Conservation (phyloP, 257 asterid genomes). For the Handroanthus guayacan region DNA sequence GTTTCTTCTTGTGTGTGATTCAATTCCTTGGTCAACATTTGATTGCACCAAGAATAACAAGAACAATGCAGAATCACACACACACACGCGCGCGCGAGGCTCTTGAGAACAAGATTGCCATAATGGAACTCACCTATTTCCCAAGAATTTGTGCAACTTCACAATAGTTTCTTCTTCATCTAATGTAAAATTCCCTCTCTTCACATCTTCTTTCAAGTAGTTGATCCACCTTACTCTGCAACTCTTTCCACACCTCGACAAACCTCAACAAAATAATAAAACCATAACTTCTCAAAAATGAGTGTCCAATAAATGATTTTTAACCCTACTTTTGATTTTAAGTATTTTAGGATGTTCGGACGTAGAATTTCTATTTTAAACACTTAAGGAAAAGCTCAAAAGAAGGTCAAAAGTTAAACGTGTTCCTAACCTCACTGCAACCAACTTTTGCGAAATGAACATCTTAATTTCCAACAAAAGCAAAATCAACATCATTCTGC, state of each 20-base stretch:
- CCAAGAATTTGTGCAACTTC: conserved; percentile 44
- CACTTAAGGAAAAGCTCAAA: too few relatives aligned
- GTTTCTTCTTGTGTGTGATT: too few relatives aligned
- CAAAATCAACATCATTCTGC: too few relatives aligned
- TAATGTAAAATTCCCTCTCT: conserved; percentile 52
- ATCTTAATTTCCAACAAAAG: too few relatives aligned
- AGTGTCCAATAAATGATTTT: not conserved
- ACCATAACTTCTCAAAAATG: not conserved
- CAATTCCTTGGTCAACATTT: too few relatives aligned
- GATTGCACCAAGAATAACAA: not conserved
- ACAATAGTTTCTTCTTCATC: conserved; percentile 55
- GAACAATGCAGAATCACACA: not conserved
- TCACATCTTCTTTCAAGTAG: conserved; percentile 49
- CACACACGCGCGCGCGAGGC: not conserved
- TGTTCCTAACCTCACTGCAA: too few relatives aligned
- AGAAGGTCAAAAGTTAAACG: too few relatives aligned
- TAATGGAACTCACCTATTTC: conserved; percentile 40
- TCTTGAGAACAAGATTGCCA: not conserved
- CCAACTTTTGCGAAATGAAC: too few relatives aligned
- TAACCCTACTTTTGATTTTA: too few relatives aligned
- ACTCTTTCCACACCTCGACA: conserved; percentile 57
- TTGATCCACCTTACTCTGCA: conserved; percentile 59
- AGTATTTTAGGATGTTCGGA: too few relatives aligned
- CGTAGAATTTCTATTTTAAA: too few relatives aligned
- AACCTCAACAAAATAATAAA: conserved; percentile 32